Evolutionary conservation across 2,329 filamentous ascomycete genomes (phyloP), one percentile per base, ranked within the genome.

Genomic region (Cercospora sp.): DNA sequence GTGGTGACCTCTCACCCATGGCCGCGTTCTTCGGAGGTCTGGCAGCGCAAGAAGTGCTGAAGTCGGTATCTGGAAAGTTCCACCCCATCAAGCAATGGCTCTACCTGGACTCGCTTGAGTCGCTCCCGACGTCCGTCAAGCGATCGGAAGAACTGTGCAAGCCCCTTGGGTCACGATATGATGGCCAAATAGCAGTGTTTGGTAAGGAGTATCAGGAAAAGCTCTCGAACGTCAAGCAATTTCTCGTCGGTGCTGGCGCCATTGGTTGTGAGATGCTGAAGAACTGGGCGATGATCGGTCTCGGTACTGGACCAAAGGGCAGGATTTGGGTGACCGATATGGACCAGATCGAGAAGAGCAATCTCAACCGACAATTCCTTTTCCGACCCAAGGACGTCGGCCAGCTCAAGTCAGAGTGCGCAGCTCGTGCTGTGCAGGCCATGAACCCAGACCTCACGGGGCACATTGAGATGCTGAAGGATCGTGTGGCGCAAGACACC

Each of bases 181-280:
- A 99, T 79, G 95, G 95, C 3, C 95, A 99, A 78, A 97, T 99
- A 77, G 94, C 93, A 2, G 95, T 99, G 1, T 97, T 99, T 73
- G 95, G 95, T 70, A 90, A 88, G 75, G 92, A 97, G 71, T 99
- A 90, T 80, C 95, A 99, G 80, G 91, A 97, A 62, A 97, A 97
- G 85, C 87, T 99, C 73, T 88, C 90, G 69, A 97, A 97, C 75
- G 82, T 95, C 69, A 95, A 90, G 76, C 89, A 98, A 75, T 99
- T 99, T 84, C 85, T 99, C 65, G 95, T 99, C 67, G 95, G 95
- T 73, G 93, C 95, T 58, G 95, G 95, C 75, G 95, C 96, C 71
- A 99, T 99, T 79, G 95, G 95, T 57, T 99, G 95, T 77, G 95
- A 99, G 79, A 99, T 98, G 91, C 84, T 99, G 73, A 99, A 99